Percentiles rank a stretch among this genome's conserved stretches.
Conservation (phyloP, 768 basidiomycete genomes). For the Boletus vermiculosoides region DNA sequence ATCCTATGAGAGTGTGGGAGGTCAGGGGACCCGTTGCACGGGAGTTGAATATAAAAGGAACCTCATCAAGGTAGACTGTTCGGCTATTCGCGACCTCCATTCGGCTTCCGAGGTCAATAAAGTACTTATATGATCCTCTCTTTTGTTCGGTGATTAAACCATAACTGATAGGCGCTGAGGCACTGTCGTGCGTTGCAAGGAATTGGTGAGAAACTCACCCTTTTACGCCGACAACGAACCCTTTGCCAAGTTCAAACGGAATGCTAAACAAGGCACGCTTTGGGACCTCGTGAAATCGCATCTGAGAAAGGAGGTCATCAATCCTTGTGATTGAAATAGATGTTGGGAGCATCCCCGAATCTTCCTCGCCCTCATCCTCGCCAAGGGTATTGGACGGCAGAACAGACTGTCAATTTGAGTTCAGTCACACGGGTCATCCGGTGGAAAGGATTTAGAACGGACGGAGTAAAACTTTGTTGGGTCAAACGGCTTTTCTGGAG, state of each 20-base stretch:
- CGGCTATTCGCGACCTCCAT: conserved; percentile 73
- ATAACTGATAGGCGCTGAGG: conserved; percentile 53
- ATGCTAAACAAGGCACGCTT: conserved; percentile 83
- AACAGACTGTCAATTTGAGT: conserved; percentile 46
- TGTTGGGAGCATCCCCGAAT: conserved; percentile 56
- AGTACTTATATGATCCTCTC: conserved; percentile 80
- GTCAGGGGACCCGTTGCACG: conserved; percentile 1
- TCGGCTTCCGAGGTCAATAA: conserved; percentile 71
- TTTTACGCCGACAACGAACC: conserved; percentile 76
- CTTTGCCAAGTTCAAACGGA: conserved; percentile 75
- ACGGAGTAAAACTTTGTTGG: conserved; percentile 78
- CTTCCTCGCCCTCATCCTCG: conserved; percentile 45
- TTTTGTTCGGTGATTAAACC: conserved; percentile 85
- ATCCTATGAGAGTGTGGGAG: conserved; percentile 18
- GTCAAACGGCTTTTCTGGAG: conserved; percentile 65
- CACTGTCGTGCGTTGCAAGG: background rate
- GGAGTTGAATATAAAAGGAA: background rate
- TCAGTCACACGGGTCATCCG: conserved; percentile 7
- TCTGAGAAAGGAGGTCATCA: conserved; percentile 74
- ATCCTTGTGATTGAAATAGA: conserved; percentile 76
- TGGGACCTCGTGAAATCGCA: conserved; percentile 77
- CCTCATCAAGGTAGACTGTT: conserved; percentile 79
- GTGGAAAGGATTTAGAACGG: conserved; percentile 21
- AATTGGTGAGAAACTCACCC: conserved; percentile 48
- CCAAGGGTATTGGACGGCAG: conserved; percentile 51